Conservation (phyloP, 306 rosid genomes). For the Macrotyloma uniflorum region DNA sequence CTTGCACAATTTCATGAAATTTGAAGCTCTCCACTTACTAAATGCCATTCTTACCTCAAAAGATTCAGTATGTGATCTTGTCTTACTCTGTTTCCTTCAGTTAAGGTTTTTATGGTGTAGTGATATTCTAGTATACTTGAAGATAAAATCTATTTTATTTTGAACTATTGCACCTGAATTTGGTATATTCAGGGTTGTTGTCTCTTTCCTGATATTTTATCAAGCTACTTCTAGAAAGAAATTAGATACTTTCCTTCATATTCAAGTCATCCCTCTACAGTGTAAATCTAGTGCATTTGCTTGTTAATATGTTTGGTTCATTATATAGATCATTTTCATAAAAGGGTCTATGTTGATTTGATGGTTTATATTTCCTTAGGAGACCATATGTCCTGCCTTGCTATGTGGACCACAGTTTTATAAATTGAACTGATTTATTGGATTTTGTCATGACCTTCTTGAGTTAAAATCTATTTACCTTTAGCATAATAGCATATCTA, state of each 20-base stretch:
- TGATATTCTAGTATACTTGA: slow-evolving; percentile 8
- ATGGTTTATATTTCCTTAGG: slow-evolving; percentile 1
- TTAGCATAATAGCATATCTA: neutral
- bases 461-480: neutral
- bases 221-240: slow-evolving; percentile 7
- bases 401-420: neutral
- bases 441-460: slow-evolving; percentile 11
- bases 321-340: neutral
- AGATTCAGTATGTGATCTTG: slow-evolving; percentile 55
- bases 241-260: slow-evolving; percentile 7
- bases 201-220: slow-evolving; percentile 25
- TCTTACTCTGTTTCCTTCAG: slow-evolving; percentile 25
- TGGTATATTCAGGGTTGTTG: slow-evolving; percentile 7
- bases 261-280: slow-evolving; percentile 9
- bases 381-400: neutral
- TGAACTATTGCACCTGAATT: slow-evolving; percentile 13
- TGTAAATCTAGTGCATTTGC: slow-evolving; percentile 3
- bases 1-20: slow-evolving; percentile 75
- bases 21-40: slow-evolving; percentile 80
- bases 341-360: slow-evolving; percentile 19
- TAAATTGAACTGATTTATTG: slow-evolving; percentile 9
- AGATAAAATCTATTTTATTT: slow-evolving; percentile 18
- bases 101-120: slow-evolving; percentile 7
- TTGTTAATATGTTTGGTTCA: neutral
- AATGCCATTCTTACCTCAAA: slow-evolving; percentile 63